phyloP scores from a whole-genome alignment of 108 stramenopile species.

The Cyclotella sp. region DNA sequence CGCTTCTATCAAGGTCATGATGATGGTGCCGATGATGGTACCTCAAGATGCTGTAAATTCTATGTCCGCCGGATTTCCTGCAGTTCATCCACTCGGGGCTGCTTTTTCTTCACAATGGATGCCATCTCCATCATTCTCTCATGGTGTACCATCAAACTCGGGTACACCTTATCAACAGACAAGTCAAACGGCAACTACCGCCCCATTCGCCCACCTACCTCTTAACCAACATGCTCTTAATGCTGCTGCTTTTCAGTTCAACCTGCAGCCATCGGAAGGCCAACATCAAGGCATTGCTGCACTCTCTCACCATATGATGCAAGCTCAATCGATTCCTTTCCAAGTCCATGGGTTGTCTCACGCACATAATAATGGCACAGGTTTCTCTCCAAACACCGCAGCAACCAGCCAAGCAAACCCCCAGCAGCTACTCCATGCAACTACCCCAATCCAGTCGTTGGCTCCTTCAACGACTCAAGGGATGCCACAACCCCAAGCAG shows the following conservation, averaged over 20 bases:
- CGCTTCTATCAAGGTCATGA: conserved; percentile 62
- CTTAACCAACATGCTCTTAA: conserved; percentile 1
- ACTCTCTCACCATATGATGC: conserved; percentile 5
- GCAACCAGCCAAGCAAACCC: neutral
- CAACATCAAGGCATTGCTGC: conserved; percentile 13
- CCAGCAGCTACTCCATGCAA: neutral
- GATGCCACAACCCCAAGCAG: neutral
- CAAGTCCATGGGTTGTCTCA: conserved; percentile 9
- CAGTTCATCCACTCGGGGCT: conserved; percentile 24
- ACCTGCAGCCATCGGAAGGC: neutral
- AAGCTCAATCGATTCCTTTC: neutral
- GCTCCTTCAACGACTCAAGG: neutral
- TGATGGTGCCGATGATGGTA: conserved; percentile 92
- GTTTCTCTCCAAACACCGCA: neutral
- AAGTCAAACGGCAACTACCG: neutral
- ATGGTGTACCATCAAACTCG: conserved; percentile 4
- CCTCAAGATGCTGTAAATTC: conserved; percentile 53
- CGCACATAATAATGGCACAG: neutral
- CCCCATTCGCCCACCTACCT: conserved; percentile 1
- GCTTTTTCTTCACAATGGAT: conserved; percentile 17
- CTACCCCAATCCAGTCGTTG: neutral
- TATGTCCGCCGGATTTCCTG: conserved; percentile 41
- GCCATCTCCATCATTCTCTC: conserved; percentile 36
- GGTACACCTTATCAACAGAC: neutral
- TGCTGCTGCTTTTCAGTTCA: conserved; percentile 2